A percentile compares a stretch with the other conserved stretches of the same genome.
Conservation (phyloP, 352 stramenopile species). For the Phytophthora vignae region DNA sequence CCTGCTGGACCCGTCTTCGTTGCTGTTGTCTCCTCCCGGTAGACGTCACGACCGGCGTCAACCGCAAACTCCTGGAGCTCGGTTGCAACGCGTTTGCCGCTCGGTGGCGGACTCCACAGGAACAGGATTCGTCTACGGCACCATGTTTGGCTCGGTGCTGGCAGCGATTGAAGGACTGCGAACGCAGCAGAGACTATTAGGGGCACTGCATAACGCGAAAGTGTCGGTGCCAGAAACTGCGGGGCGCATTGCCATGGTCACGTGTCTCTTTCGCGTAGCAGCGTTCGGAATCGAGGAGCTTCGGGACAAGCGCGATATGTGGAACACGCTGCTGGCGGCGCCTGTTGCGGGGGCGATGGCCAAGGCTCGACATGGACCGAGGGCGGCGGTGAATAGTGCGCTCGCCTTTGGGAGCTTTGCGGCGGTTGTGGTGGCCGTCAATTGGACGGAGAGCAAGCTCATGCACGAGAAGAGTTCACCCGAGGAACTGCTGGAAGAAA, state of each 20-base stretch:
- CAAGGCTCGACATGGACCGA: conserved; percentile 36
- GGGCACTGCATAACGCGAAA: conserved; percentile 45
- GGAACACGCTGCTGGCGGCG: conserved; percentile 47
- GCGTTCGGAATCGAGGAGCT: conserved; percentile 34
- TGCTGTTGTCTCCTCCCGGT: conserved; percentile 10
- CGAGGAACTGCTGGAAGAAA: conserved; percentile 52
- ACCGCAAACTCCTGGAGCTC: conserved; percentile 16
- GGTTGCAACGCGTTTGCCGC: conserved; percentile 15
- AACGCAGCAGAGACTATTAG: conserved; percentile 37
- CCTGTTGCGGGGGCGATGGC: conserved; percentile 40
- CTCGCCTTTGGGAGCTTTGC: conserved; percentile 50
- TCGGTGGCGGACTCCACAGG: conserved; percentile 38
- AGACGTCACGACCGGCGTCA: conserved; percentile 12
- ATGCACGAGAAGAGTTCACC: conserved; percentile 34
- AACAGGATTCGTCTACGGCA: conserved; percentile 52
- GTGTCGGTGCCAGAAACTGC: conserved; percentile 44
- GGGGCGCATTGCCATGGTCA: conserved; percentile 52
- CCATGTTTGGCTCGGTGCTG: conserved; percentile 47
- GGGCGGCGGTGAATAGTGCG: conserved; percentile 36
- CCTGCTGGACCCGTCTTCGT: conserved; percentile 12
- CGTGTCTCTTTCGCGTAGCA: conserved; percentile 42
- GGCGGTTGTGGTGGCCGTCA: conserved; percentile 50
- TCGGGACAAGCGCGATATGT: conserved; percentile 43
- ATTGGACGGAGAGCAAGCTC: conserved; percentile 39
- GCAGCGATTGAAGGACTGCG: conserved; percentile 41